Evolutionary conservation across 2,329 filamentous ascomycete species (phyloP), one percentile per base, ranked within the genome.

Genomic region (Apiospora phragmitis): DNA sequence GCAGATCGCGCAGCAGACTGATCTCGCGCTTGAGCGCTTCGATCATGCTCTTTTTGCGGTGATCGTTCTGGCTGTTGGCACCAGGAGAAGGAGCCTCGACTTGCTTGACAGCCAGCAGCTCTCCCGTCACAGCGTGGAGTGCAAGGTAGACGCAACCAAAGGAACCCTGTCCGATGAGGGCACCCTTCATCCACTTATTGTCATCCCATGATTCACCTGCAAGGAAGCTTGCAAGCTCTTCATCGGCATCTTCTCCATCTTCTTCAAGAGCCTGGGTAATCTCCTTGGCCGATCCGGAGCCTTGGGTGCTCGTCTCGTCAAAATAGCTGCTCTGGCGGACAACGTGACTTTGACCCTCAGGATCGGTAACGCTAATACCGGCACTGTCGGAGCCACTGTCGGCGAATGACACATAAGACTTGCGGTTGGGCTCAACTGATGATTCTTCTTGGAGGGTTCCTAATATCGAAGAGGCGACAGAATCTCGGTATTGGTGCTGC

Each of bases 161-260:
- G 5, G 95, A 98, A 73, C 96, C 96, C 82, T 98, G 94, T 42
- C 96, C 96, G 75, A 99, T 99, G 73, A 98, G 87, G 42, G 95
- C 95, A 78, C 96, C 96, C 85, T 98, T 98, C 94, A 99, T 98
- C 93, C 97, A 99, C 81, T 97, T 97, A 84, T 95, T 93, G 73
- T 97, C 95, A 74, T 97, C 95, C 91, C 96, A 98, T 11, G 94
- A 97, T 79, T 98, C 94, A 74, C 94, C 94, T 43, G 94, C 91
- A 51, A 98, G 87, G 86, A 98, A 98, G 78, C 95, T 95, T 76
- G 92, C 90, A 29, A 98, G 87, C 76, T 96, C 95, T 78, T 95
- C 93, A 76, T 98, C 95, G 8, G 91, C 90, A 77, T 97, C 96
- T 79, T 98, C 95, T 43, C 94, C 95, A 77, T 98, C 95, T 75